Evolutionary conservation across 1,139 yeast species (phyloP).

Genomic region (Lodderomyces jiufengensis): DNA sequence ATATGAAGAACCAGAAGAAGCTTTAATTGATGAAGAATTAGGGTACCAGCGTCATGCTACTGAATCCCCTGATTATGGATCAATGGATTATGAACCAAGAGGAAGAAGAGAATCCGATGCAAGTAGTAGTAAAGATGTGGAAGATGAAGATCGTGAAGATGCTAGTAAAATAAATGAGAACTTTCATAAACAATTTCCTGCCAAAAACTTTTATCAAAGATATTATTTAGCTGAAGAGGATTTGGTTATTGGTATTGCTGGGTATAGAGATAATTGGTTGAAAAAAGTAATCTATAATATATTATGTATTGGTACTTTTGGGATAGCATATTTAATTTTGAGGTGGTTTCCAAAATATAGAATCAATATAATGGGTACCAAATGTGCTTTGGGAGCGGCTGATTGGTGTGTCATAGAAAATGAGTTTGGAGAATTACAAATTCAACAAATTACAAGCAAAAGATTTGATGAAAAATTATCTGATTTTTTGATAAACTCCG

Average conservation of each 20-base stretch:
- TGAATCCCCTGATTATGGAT: slow-evolving; percentile 35
- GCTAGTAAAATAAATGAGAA: slow-evolving; percentile 30
- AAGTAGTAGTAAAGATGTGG: slow-evolving; percentile 20
- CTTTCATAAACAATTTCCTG: slow-evolving; percentile 40
- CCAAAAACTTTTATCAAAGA: slow-evolving; percentile 58
- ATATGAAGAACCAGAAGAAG: slow-evolving; percentile 21
- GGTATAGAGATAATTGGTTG: slow-evolving; percentile 57
- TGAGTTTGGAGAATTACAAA: slow-evolving; percentile 81
- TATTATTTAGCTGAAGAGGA: slow-evolving; percentile 95
- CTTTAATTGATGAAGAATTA: slow-evolving; percentile 4
- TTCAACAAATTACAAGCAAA: slow-evolving; percentile 51
- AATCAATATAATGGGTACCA: slow-evolving; percentile 63
- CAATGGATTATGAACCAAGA: slow-evolving; percentile 30
- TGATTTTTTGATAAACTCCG: slow-evolving; percentile 46
- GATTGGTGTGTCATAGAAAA: slow-evolving; percentile 95
- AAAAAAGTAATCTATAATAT: slow-evolving; percentile 49
- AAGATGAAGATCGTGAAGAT: slow-evolving; percentile 14
- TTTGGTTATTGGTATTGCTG: slow-evolving; percentile 89
- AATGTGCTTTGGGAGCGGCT: slow-evolving; percentile 69
- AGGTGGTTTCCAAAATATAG: slow-evolving; percentile 85
- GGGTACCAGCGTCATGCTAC: not conserved
- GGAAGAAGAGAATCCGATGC: slow-evolving; percentile 27
- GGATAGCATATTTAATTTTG: slow-evolving; percentile 66
- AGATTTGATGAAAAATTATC: slow-evolving; percentile 73
- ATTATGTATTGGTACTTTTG: slow-evolving; percentile 59